phyloP scores from a whole-genome alignment of 2,329 filamentous ascomycete species.

The Colletotrichum shisoi region DNA sequence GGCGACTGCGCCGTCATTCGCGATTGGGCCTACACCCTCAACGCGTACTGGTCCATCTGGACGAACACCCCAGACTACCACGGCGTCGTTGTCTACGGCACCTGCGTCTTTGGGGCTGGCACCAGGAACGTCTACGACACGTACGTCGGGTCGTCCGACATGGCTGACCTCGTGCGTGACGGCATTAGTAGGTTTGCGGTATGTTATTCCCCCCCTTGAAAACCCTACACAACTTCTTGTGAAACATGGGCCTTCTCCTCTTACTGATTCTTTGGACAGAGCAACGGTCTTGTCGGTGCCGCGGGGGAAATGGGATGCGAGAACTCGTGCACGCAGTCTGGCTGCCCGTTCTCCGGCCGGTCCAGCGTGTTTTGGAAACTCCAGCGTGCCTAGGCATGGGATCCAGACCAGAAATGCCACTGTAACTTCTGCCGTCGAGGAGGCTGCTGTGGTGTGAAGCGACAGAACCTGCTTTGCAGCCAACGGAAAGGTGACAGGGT shows the following conservation, averaged over 20 bases:
- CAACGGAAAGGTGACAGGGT: too few species aligned
- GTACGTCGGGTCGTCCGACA: not conserved
- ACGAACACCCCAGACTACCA: not conserved
- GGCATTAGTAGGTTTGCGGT: not conserved
- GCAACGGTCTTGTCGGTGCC: not conserved
- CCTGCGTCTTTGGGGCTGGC: not conserved
- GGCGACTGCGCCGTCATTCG: slow-evolving; percentile 9
- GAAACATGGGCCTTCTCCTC: too few species aligned
- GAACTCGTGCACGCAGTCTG: not conserved
- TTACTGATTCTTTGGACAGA: not conserved
- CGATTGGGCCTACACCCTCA: not conserved
- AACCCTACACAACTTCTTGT: not conserved
- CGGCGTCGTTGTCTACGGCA: not conserved
- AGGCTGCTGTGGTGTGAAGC: too few species aligned
- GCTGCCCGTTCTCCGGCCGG: too few species aligned
- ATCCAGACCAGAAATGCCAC: too few species aligned
- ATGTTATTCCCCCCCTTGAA: not conserved
- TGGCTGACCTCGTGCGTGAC: not conserved
- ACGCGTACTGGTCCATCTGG: not conserved
- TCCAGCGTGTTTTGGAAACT: too few species aligned
- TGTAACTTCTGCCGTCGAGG: too few species aligned
- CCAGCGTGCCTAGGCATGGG: too few species aligned
- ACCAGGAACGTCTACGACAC: not conserved
- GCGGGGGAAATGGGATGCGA: not conserved
- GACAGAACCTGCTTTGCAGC: too few species aligned